Percentiles rank a stretch among this genome's conserved stretches.
Conservation (phyloP, 495 filamentous ascomycete species). For the Penicillium fimorum region DNA sequence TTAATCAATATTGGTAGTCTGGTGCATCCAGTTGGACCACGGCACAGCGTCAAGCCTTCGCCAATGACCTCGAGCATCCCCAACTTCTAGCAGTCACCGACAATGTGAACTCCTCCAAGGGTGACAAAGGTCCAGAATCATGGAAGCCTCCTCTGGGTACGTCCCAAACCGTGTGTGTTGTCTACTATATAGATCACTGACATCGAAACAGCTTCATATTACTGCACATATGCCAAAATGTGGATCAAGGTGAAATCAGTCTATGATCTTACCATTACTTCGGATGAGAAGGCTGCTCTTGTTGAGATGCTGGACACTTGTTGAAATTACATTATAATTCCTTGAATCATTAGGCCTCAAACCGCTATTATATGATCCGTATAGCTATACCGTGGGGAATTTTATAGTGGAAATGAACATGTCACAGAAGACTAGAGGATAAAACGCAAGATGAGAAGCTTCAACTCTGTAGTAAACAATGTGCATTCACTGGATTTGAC, state of each 20-base stretch:
- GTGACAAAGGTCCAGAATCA: conserved; percentile 64
- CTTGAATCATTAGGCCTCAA: too few relatives aligned
- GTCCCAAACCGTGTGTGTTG: conserved; percentile 7
- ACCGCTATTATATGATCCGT: too few relatives aligned
- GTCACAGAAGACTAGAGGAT: background rate
- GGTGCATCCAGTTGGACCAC: conserved; percentile 57
- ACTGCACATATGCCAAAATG: conserved; percentile 71
- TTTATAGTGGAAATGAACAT: background rate
- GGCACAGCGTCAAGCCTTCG: conserved; percentile 58
- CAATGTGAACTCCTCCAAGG: conserved; percentile 67
- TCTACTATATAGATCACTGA: background rate
- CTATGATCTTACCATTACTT: conserved; percentile 57
- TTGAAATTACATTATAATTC: conserved; percentile 21
- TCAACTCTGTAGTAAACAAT: background rate
- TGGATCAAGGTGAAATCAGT: conserved; percentile 69
- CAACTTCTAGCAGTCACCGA: conserved; percentile 75
- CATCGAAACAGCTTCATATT: conserved; percentile 49
- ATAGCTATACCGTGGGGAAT: too few relatives aligned
- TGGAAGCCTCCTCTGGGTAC: conserved; percentile 70
- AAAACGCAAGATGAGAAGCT: background rate
- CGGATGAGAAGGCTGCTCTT: conserved; percentile 62
- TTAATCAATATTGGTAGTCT: conserved; percentile 26
- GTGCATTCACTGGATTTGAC: background rate
- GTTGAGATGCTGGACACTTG: conserved; percentile 64
- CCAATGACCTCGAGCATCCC: conserved; percentile 68